phyloP scores from a whole-genome alignment of 805 yeast species.

The Kuraishia ogatae region DNA sequence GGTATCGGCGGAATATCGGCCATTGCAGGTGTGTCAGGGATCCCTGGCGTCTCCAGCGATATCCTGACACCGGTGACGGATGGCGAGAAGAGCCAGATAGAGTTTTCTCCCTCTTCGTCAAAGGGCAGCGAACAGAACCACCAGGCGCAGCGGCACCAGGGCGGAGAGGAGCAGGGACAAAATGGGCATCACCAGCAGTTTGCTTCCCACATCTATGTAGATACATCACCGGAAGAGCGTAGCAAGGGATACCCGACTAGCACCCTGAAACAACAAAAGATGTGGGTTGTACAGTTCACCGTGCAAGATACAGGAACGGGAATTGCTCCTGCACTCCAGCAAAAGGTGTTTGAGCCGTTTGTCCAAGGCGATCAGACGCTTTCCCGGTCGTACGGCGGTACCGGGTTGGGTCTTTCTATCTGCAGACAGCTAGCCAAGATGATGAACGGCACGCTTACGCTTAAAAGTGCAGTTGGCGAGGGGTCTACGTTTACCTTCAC shows the following conservation, averaged over 20 bases:
- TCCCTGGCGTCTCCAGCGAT: neutral
- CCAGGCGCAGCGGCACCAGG: too few species aligned
- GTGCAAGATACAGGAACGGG: slow-evolving; percentile 95
- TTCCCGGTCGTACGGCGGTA: slow-evolving; percentile 89
- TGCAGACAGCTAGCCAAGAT: slow-evolving; percentile 77
- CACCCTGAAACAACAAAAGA: slow-evolving; percentile 23
- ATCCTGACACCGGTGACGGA: slow-evolving; percentile 3
- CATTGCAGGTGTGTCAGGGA: slow-evolving; percentile 4
- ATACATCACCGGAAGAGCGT: neutral
- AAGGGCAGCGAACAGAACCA: too few species aligned
- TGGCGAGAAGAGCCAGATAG: too few species aligned
- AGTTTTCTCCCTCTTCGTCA: too few species aligned
- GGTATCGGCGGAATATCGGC: slow-evolving; percentile 7
- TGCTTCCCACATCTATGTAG: neutral
- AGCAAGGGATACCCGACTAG: slow-evolving; percentile 9
- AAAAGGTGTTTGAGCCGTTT: slow-evolving; percentile 88
- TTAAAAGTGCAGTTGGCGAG: slow-evolving; percentile 66
- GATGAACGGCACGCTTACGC: slow-evolving; percentile 78
- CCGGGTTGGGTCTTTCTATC: slow-evolving; percentile 83
- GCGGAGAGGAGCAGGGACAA: neutral
- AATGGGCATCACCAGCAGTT: neutral
- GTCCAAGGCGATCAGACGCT: slow-evolving; percentile 95
- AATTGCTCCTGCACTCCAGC: slow-evolving; percentile 72
- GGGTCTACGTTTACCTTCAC: slow-evolving; percentile 83
- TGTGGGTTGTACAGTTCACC: slow-evolving; percentile 58